Percentiles rank a stretch among this genome's conserved stretches.
Evolutionary conservation across 306 rosid species (phyloP).

Genomic region (Quillaja saponaria): DNA sequence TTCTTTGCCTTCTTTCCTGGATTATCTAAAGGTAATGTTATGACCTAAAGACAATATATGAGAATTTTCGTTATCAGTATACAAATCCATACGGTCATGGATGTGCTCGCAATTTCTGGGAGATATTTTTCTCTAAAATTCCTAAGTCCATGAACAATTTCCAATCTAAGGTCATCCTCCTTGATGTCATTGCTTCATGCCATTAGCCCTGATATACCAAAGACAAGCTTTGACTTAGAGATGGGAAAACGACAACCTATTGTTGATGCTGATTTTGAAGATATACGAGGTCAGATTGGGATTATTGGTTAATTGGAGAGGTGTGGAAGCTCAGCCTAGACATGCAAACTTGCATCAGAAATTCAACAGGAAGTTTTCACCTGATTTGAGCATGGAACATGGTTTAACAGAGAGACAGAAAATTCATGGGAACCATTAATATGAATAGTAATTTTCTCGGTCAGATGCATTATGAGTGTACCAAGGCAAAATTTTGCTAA

Average conservation of each 20-base stretch:
- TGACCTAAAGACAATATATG: constrained; percentile 41
- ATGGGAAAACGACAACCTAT: constrained; percentile 43
- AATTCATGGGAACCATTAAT: too few species aligned
- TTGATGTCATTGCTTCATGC: constrained; percentile 11
- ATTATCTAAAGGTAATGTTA: neutral
- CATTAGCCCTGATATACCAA: constrained; percentile 36
- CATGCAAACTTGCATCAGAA: constrained; percentile 37
- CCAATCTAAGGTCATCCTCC: constrained; percentile 33
- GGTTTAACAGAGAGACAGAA: too few species aligned
- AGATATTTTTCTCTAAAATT: constrained; percentile 34
- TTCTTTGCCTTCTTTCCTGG: neutral
- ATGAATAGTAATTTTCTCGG: too few species aligned
- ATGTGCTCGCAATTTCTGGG: constrained; percentile 32
- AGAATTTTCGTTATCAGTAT: constrained; percentile 43
- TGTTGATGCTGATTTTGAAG: constrained; percentile 47
- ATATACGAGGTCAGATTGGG: constrained; percentile 45
- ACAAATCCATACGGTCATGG: constrained; percentile 44
- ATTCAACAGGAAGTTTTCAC: constrained; percentile 37
- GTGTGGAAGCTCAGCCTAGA: constrained; percentile 38
- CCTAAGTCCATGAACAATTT: constrained; percentile 38
- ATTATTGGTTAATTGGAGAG: constrained; percentile 42
- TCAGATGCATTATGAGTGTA: too few species aligned
- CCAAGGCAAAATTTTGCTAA: too few species aligned
- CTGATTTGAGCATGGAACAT: constrained; percentile 46
- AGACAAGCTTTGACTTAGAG: constrained; percentile 36